These are phyloP conservation scores for Curvularia lunata DNA, from an alignment of 2,329 filamentous ascomycete genomes.

Conservation along the genomic window DNA sequence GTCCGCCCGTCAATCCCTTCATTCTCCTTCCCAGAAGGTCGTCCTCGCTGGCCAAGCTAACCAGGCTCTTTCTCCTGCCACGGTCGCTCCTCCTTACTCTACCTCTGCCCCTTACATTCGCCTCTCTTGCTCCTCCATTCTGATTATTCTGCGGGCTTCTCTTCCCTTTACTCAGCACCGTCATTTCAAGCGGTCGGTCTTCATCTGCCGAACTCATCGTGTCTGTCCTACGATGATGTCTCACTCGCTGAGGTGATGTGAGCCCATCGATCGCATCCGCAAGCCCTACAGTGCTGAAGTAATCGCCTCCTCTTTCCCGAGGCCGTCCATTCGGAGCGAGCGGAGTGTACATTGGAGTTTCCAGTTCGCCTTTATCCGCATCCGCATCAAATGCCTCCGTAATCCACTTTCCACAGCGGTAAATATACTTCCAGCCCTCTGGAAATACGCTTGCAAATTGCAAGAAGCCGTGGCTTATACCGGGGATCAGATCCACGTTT, in stretches of 20 bases:
- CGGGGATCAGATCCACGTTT: constrained; percentile 84
- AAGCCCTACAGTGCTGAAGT: constrained; percentile 76
- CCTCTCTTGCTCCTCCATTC: background rate
- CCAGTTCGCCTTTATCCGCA: constrained; percentile 24
- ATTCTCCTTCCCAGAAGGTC: constrained; percentile 57
- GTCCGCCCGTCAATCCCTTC: constrained; percentile 53
- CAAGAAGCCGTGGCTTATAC: constrained; percentile 90
- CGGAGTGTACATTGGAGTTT: constrained; percentile 26
- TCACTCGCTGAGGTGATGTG: constrained; percentile 45
- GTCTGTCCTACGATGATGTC: constrained; percentile 56
- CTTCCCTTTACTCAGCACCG: constrained; percentile 43
- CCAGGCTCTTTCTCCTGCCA: constrained; percentile 50
- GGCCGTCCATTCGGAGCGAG: background rate
- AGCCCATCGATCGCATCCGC: constrained; percentile 69
- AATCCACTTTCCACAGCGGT: constrained; percentile 81
- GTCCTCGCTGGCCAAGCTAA: constrained; percentile 56
- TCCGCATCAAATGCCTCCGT: constrained; percentile 70
- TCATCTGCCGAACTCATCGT: constrained; percentile 74
- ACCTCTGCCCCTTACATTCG: constrained; percentile 25
- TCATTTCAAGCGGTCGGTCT: constrained; percentile 82
- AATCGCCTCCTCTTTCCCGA: constrained; percentile 66
- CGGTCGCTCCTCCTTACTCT: constrained; percentile 37
- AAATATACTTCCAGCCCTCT: constrained; percentile 87
- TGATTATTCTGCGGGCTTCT: constrained; percentile 26
- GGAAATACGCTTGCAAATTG: constrained; percentile 90